Conservation (phyloP, 805 yeast species). For the Dipodascopsis uninucleata region DNA sequence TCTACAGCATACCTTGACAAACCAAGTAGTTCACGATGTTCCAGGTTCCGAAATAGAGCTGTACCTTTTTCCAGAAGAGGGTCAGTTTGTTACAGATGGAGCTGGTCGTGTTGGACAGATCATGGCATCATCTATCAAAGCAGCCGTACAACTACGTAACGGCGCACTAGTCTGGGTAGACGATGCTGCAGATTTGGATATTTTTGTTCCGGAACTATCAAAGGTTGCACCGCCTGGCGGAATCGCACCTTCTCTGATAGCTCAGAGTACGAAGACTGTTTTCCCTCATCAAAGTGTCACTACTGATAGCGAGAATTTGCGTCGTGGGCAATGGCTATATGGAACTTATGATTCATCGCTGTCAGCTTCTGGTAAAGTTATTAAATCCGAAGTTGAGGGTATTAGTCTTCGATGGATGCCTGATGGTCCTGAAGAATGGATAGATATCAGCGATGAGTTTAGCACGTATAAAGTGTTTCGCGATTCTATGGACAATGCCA, state of each 20-base stretch:
- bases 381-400: conserved; percentile 15
- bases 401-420: conserved; percentile 21
- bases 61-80: conserved; percentile 19
- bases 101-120: conserved; percentile 19
- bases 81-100: conserved; percentile 22
- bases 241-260: conserved; percentile 19
- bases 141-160: conserved; percentile 12
- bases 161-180: conserved; percentile 23
- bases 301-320: conserved; percentile 8
- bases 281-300: conserved; percentile 21
- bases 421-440: conserved; percentile 9
- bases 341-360: conserved; percentile 13
- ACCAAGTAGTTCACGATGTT: conserved; percentile 15
- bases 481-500: conserved; percentile 19
- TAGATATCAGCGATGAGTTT: conserved; percentile 8
- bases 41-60: conserved; percentile 19
- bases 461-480: conserved; percentile 8
- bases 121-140: conserved; percentile 2
- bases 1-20: conserved; percentile 24
- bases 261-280: conserved; percentile 10
- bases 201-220: conserved; percentile 7
- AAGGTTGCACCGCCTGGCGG: conserved; percentile 21
- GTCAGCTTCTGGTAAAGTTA: conserved; percentile 12
- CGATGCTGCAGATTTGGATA: conserved; percentile 8
- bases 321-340: conserved; percentile 21